Evolutionary conservation across 176 grass and related monocot genomes (phyloP).

Genomic region (Secale cereale): DNA sequence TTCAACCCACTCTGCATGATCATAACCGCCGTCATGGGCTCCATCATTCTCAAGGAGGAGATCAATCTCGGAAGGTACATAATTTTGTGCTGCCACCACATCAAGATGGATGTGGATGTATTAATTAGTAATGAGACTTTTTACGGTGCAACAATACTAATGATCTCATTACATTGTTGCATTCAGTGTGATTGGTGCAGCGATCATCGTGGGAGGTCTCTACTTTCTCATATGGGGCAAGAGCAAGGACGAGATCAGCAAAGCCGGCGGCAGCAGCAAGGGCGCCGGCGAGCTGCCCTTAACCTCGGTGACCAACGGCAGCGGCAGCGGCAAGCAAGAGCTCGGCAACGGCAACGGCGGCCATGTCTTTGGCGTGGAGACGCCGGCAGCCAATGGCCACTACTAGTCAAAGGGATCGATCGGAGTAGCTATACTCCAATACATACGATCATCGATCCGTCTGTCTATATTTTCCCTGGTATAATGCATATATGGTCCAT

Average conservation of each 20-base stretch:
- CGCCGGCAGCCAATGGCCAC: conserved; percentile 29
- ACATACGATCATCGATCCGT: neutral
- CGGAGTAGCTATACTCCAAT: neutral
- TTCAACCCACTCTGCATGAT: conserved; percentile 99
- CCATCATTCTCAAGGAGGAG: conserved; percentile 75
- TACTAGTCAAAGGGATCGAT: neutral
- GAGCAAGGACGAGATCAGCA: conserved; percentile 51
- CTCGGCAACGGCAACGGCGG: conserved; percentile 8
- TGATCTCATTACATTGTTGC: neutral
- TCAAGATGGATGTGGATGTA: neutral
- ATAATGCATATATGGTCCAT: neutral
- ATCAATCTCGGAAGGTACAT: conserved; percentile 80
- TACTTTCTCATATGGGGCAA: conserved; percentile 95
- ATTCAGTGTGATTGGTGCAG: conserved; percentile 80
- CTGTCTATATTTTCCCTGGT: conserved; percentile 2
- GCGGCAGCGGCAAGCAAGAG: conserved; percentile 42
- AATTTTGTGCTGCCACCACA: neutral
- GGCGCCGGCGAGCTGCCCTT: conserved; percentile 47
- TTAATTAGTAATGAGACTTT: too few species aligned
- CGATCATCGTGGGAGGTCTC: conserved; percentile 79
- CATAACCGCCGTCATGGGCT: conserved; percentile 73
- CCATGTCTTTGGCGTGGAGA: conserved; percentile 41
- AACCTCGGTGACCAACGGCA: conserved; percentile 16
- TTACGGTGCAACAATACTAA: conserved; percentile 15
- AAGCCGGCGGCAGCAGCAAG: conserved; percentile 24